Conservation (phyloP, 1,284 basidiomycete genomes). For the Filobasidium uniguttulatum region DNA sequence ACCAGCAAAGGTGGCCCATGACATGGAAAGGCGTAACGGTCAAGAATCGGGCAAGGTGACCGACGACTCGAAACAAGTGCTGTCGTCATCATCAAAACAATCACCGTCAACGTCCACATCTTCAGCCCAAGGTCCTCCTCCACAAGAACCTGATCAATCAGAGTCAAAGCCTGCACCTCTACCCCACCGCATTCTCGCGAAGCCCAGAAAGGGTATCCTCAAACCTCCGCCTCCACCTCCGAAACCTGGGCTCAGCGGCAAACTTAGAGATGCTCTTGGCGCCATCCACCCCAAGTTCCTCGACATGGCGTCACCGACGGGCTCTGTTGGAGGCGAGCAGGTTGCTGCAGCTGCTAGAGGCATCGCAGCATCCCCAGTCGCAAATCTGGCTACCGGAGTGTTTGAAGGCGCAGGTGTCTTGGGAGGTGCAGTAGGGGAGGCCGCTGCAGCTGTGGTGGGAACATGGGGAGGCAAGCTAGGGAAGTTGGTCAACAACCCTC, state of each 20-base stretch:
- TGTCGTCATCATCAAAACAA: too few relatives aligned
- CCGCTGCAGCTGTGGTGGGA: slow-evolving; percentile 13
- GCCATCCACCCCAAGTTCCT: slow-evolving; percentile 24
- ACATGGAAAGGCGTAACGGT: too few relatives aligned
- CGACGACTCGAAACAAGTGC: too few relatives aligned
- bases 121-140: too few relatives aligned
- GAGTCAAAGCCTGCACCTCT: not conserved
- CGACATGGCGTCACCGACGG: slow-evolving; percentile 16
- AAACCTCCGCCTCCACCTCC: slow-evolving; percentile 35
- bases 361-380: slow-evolving; percentile 4
- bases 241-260: slow-evolving; percentile 31
- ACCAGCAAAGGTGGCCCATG: too few relatives aligned
- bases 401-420: slow-evolving; percentile 10
- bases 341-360: slow-evolving; percentile 2
- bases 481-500: slow-evolving; percentile 4
- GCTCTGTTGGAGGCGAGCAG: slow-evolving; percentile 9
- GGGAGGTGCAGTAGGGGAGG: slow-evolving; percentile 12
- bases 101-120: too few relatives aligned
- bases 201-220: slow-evolving; percentile 33
- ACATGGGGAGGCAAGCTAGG: slow-evolving; percentile 13
- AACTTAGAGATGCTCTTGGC: slow-evolving; percentile 28
- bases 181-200: not conserved
- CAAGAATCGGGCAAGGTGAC: too few relatives aligned
- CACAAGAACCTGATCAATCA: not conserved
- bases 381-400: slow-evolving; percentile 9